A percentile compares a stretch with the other conserved stretches of the same genome.
phyloP scores from a whole-genome alignment of 2,329 filamentous ascomycete genomes.

The Huntiella moniliformis region DNA sequence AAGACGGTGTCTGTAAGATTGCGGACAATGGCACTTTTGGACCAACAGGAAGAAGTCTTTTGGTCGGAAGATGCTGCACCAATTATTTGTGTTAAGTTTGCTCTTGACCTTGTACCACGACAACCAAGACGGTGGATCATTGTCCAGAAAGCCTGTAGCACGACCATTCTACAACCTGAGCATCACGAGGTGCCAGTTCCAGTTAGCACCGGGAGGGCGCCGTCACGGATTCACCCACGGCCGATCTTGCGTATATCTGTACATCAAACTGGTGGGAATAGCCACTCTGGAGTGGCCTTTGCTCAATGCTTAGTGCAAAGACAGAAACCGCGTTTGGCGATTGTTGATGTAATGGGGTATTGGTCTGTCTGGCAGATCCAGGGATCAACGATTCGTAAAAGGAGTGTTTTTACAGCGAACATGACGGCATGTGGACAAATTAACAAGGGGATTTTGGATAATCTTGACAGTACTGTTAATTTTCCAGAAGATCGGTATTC shows the following conservation, averaged over 20 bases:
- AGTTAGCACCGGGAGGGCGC: slow-evolving; percentile 14
- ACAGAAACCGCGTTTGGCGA: slow-evolving; percentile 38
- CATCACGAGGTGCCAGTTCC: slow-evolving; percentile 23
- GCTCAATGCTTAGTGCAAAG: slow-evolving; percentile 29
- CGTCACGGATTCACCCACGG: slow-evolving; percentile 36
- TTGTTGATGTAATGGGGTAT: slow-evolving; percentile 44
- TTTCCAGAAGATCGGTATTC: slow-evolving; percentile 21
- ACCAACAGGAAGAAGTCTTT: slow-evolving; percentile 27
- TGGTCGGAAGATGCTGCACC: slow-evolving; percentile 36
- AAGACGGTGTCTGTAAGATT: slow-evolving; percentile 28
- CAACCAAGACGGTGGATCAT: slow-evolving; percentile 30
- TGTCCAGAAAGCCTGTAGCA: slow-evolving; percentile 33
- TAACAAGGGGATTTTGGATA: slow-evolving; percentile 20
- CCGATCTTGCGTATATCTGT: slow-evolving; percentile 33
- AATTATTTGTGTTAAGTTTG: slow-evolving; percentile 33
- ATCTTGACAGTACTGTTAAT: slow-evolving; percentile 17
- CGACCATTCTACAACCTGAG: slow-evolving; percentile 32
- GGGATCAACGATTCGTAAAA: slow-evolving; percentile 19
- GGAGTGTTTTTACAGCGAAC: slow-evolving; percentile 19
- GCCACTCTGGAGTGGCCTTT: slow-evolving; percentile 46
- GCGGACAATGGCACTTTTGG: slow-evolving; percentile 22
- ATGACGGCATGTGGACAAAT: slow-evolving; percentile 26
- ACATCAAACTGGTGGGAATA: slow-evolving; percentile 31
- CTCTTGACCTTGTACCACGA: slow-evolving; percentile 19
- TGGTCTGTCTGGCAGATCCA: slow-evolving; percentile 51